These are phyloP conservation scores for Fusarium xylarioides DNA, from an alignment of 2,329 filamentous ascomycete species.

Conservation along the genomic window DNA sequence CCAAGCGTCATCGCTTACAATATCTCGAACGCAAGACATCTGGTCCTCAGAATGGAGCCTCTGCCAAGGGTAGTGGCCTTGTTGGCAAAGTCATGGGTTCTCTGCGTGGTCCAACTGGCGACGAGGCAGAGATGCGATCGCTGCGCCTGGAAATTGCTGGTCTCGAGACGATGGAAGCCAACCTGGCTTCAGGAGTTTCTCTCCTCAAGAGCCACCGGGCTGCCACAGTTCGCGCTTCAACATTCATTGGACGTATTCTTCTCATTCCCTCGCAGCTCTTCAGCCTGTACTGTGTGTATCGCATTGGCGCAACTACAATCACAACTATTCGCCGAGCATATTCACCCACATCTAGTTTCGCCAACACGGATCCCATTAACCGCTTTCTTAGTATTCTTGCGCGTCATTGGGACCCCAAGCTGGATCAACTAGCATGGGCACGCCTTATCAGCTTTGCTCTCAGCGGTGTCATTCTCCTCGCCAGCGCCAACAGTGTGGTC, in stretches of 20 bases:
- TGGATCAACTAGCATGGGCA: constrained; percentile 85
- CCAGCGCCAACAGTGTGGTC: constrained; percentile 83
- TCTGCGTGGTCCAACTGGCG: constrained; percentile 70
- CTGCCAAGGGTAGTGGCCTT: constrained; percentile 60
- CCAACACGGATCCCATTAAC: constrained; percentile 83
- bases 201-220: constrained; percentile 70
- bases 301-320: constrained; percentile 76
- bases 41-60: constrained; percentile 41
- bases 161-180: constrained; percentile 80
- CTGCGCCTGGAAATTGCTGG: constrained; percentile 81
- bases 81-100: constrained; percentile 79
- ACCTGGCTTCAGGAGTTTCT: constrained; percentile 71
- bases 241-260: constrained; percentile 70
- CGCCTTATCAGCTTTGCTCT: constrained; percentile 86
- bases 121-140: constrained; percentile 66
- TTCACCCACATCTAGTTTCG: constrained; percentile 60
- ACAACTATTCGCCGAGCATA: constrained; percentile 69
- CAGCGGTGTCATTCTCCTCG: constrained; percentile 82
- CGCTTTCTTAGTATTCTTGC: constrained; percentile 82
- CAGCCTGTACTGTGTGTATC: constrained; percentile 84
- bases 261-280: constrained; percentile 73
- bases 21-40: constrained; percentile 71
- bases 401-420: constrained; percentile 82
- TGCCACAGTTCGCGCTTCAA: constrained; percentile 73
- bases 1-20: constrained; percentile 77